A percentile compares a stretch with the other conserved stretches of the same genome.
Conservation (phyloP, 2,329 filamentous ascomycete species). For the Exserohilum turcica region DNA sequence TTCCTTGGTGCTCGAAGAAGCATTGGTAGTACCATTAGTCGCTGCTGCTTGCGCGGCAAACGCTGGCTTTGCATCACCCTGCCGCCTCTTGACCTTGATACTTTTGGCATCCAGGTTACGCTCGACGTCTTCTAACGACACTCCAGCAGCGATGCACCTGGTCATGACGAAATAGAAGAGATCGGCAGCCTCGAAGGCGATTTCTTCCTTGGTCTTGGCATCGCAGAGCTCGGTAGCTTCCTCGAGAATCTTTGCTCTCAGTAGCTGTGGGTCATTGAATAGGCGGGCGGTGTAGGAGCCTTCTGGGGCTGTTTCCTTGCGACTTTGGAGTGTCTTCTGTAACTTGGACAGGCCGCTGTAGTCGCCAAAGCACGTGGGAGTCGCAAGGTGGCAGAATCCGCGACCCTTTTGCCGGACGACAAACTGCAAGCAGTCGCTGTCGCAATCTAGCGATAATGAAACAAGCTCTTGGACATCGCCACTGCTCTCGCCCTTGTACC, state of each 20-base stretch:
- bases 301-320: constrained; percentile 80
- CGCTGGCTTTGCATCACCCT: constrained; percentile 90
- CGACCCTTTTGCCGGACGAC: constrained; percentile 86
- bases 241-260: constrained; percentile 97
- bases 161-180: constrained; percentile 94
- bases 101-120: constrained; percentile 92
- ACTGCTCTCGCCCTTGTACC: constrained; percentile 95
- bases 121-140: constrained; percentile 87
- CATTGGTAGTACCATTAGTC: constrained; percentile 19
- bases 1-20: constrained; percentile 43
- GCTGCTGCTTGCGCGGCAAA: constrained; percentile 77
- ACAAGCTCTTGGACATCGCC: constrained; percentile 92
- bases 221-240: constrained; percentile 95
- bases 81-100: constrained; percentile 90
- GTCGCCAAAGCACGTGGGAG: constrained; percentile 89
- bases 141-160: constrained; percentile 83
- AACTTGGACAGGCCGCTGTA: constrained; percentile 80
- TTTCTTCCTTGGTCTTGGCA: constrained; percentile 77
- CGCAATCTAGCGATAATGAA: constrained; percentile 85
- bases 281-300: constrained; percentile 93
- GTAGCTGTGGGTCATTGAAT: constrained; percentile 87
- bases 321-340: constrained; percentile 81
- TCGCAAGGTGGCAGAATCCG: constrained; percentile 91
- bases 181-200: constrained; percentile 94
- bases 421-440: constrained; percentile 90